Conservation (phyloP, 1,284 basidiomycete genomes). For the Mycena sp. region DNA sequence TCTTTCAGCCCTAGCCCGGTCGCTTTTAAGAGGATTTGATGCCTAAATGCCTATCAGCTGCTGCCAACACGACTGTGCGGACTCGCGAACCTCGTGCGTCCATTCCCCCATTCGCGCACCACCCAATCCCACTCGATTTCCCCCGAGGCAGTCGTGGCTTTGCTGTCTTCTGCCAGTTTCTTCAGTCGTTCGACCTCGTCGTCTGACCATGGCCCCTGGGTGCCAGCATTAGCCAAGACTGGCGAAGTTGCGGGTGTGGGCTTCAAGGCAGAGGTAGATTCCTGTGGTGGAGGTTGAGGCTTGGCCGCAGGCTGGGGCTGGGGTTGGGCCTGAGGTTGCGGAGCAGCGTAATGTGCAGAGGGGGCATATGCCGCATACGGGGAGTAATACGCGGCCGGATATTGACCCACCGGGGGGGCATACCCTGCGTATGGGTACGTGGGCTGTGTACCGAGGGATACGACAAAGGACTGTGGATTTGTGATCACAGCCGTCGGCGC, state of each 20-base stretch:
- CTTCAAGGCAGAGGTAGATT: slow-evolving; percentile 32
- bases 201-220: slow-evolving; percentile 79
- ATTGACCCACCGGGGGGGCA: slow-evolving; percentile 55
- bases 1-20: slow-evolving; percentile 79
- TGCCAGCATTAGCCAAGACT: slow-evolving; percentile 54
- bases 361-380: slow-evolving; percentile 49
- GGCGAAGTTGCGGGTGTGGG: slow-evolving; percentile 42
- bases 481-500: slow-evolving; percentile 59
- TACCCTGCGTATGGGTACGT: slow-evolving; percentile 42
- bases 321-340: too few species aligned
- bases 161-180: slow-evolving; percentile 72
- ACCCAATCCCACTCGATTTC: slow-evolving; percentile 84
- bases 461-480: slow-evolving; percentile 75
- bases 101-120: slow-evolving; percentile 73
- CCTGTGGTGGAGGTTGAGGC: slow-evolving; percentile 23
- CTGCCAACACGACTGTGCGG: slow-evolving; percentile 3
- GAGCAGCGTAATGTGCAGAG: slow-evolving; percentile 40
- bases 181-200: slow-evolving; percentile 75
- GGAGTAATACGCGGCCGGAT: slow-evolving; percentile 67
- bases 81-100: slow-evolving; percentile 66
- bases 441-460: slow-evolving; percentile 62
- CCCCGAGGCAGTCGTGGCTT: slow-evolving; percentile 50
- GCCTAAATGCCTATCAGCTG: slow-evolving; percentile 50
- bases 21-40: slow-evolving; percentile 82
- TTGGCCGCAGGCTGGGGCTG: slow-evolving; percentile 17